phyloP scores from a whole-genome alignment of 495 filamentous ascomycete species.

The Xylaria bambusicola region DNA sequence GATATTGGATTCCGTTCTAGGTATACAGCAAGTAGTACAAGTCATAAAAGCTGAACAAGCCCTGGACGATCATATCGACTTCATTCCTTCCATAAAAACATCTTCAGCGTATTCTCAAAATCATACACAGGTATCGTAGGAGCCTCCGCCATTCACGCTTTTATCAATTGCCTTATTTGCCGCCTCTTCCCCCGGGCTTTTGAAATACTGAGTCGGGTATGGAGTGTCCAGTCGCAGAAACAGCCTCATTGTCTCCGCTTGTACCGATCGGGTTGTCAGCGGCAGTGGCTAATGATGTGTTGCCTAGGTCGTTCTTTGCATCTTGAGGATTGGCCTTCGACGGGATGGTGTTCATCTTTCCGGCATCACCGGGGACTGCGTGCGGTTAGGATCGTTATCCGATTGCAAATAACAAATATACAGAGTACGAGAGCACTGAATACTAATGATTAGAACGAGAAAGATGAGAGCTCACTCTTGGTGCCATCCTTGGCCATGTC shows the following conservation, averaged over 20 bases:
- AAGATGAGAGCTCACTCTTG: conserved; percentile 20
- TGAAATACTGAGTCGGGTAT: conserved; percentile 21
- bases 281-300: conserved; percentile 21
- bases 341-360: conserved; percentile 53
- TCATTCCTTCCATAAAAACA: too few species aligned
- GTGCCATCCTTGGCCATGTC: conserved; percentile 59
- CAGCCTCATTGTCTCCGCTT: conserved; percentile 22
- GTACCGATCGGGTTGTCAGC: conserved; percentile 27
- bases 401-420: too few species aligned
- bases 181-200: conserved; percentile 24
- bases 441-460: background rate
- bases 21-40: too few species aligned
- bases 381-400: background rate
- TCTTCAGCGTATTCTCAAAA: too few species aligned
- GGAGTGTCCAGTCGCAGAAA: conserved; percentile 24
- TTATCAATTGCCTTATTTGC: conserved; percentile 20
- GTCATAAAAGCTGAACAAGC: too few species aligned
- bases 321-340: conserved; percentile 57
- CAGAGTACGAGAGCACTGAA: too few species aligned
- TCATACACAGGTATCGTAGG: too few species aligned
- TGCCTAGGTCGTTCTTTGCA: conserved; percentile 33
- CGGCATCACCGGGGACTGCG: conserved; percentile 55
- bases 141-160: too few species aligned
- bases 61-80: too few species aligned
- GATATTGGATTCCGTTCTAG: too few species aligned